phyloP scores from a whole-genome alignment of 1,284 basidiomycete species.

The Ceraceosorus guamensis region DNA sequence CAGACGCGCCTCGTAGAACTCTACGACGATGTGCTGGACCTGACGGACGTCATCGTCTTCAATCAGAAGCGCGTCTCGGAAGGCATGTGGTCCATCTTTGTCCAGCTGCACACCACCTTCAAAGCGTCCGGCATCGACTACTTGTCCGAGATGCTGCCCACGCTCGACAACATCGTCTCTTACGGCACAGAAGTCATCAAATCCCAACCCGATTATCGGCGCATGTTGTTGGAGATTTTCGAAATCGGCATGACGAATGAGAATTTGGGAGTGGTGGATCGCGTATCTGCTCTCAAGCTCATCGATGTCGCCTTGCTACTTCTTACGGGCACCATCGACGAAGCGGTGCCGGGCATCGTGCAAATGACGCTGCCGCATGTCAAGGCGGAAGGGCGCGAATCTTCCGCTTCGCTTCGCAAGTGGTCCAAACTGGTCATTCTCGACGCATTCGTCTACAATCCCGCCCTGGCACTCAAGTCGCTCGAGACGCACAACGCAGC shows the following conservation, averaged over 20 bases:
- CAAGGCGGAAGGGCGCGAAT: not conserved
- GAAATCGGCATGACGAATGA: conserved; percentile 64
- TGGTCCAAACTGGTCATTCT: conserved; percentile 75
- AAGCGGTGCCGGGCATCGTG: conserved; percentile 34
- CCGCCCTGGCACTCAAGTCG: conserved; percentile 64
- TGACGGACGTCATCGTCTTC: conserved; percentile 78
- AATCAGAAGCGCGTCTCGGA: conserved; percentile 68
- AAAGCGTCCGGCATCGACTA: conserved; percentile 77
- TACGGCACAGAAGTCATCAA: conserved; percentile 73
- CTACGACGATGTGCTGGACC: conserved; percentile 79
- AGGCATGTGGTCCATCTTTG: conserved; percentile 79
- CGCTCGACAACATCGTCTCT: conserved; percentile 80
- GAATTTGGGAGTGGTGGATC: conserved; percentile 69
- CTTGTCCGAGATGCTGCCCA: conserved; percentile 74
- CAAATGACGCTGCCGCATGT: conserved; percentile 24
- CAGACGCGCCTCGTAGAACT: conserved; percentile 56
- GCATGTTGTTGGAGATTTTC: conserved; percentile 78
- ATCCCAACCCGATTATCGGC: conserved; percentile 65
- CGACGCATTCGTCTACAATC: conserved; percentile 78
- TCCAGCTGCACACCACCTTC: conserved; percentile 74
- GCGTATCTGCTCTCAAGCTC: conserved; percentile 75
- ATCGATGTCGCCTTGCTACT: conserved; percentile 75
- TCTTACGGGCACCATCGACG: conserved; percentile 62
- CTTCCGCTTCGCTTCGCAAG: conserved; percentile 61
- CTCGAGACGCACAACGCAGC: conserved; percentile 61